Evolutionary conservation across 2,329 filamentous ascomycete genomes (phyloP).

Genomic region (Aspergillus felis): DNA sequence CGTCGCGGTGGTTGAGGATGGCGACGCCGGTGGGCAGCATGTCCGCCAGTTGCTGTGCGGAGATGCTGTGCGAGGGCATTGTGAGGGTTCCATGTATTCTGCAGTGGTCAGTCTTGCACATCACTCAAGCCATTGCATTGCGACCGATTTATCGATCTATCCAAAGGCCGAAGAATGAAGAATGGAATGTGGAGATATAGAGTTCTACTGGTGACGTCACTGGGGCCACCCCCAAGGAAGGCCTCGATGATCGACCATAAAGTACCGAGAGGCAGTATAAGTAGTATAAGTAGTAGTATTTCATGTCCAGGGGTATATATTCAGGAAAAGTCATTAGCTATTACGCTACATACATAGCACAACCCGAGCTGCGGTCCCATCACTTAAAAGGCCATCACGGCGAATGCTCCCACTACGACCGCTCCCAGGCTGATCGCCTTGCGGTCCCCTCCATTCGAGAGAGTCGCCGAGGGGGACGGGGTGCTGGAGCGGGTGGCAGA

Average conservation of each 20-base stretch:
- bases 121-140: neutral
- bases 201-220: neutral
- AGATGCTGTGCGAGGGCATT: neutral
- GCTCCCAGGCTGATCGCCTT: conserved; percentile 33
- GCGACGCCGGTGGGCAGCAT: conserved; percentile 21
- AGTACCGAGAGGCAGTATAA: no score
- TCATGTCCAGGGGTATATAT: neutral
- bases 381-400: conserved; percentile 34
- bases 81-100: neutral
- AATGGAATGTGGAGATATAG: neutral
- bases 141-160: no score
- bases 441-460: conserved; percentile 32
- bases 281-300: neutral
- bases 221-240: no score
- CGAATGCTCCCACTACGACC: conserved; percentile 30
- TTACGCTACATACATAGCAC: neutral
- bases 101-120: no score
- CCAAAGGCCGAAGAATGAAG: neutral
- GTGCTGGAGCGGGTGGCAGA: conserved; percentile 10
- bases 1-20: conserved; percentile 17
- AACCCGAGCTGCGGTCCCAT: neutral
- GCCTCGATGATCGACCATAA: neutral
- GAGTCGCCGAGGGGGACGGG: conserved; percentile 9
- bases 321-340: neutral
- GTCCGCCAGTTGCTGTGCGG: conserved; percentile 26